A percentile compares a stretch with the other conserved stretches of the same genome.
phyloP scores from a whole-genome alignment of 192 early-diverging fungal species.

The Lobosporangium transversale region DNA sequence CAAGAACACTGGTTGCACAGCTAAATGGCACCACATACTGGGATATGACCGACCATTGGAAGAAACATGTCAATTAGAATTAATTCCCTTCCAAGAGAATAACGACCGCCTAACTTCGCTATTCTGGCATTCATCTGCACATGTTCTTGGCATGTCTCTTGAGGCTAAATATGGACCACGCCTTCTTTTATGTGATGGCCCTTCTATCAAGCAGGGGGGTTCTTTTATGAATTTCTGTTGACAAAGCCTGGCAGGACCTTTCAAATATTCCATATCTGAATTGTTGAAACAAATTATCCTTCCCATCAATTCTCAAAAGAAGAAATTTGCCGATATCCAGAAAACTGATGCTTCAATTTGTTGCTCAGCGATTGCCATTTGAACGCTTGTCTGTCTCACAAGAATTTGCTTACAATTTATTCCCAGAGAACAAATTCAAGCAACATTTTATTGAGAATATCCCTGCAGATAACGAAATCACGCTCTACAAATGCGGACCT shows the following conservation, averaged over 20 bases:
- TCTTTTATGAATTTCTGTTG: conserved; percentile 83
- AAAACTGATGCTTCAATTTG: conserved; percentile 62
- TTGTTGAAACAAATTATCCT: conserved; percentile 37
- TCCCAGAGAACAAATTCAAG: conserved; percentile 81
- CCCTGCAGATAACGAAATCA: conserved; percentile 58
- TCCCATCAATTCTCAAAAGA: conserved; percentile 58
- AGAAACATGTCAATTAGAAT: conserved; percentile 43
- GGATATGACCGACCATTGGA: conserved; percentile 65
- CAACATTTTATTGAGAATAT: conserved; percentile 69
- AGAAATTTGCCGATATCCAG: conserved; percentile 64
- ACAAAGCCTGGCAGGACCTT: conserved; percentile 46
- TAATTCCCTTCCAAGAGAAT: conserved; percentile 56
- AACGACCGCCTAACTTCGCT: conserved; percentile 53
- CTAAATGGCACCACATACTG: too few relatives aligned
- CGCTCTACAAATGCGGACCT: conserved; percentile 73
- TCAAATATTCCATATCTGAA: conserved; percentile 19
- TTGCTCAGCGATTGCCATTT: conserved; percentile 65
- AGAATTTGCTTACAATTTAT: conserved; percentile 68
- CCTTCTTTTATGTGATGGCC: conserved; percentile 75
- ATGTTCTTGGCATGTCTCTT: conserved; percentile 78
- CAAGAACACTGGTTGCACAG: conserved; percentile 55
- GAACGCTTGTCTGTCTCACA: conserved; percentile 71
- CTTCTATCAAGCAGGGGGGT: conserved; percentile 72
- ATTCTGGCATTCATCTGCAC: conserved; percentile 77
- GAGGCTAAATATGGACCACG: conserved; percentile 75